Conservation (phyloP, 2,329 filamentous ascomycete genomes). For the Fusarium sp. region DNA sequence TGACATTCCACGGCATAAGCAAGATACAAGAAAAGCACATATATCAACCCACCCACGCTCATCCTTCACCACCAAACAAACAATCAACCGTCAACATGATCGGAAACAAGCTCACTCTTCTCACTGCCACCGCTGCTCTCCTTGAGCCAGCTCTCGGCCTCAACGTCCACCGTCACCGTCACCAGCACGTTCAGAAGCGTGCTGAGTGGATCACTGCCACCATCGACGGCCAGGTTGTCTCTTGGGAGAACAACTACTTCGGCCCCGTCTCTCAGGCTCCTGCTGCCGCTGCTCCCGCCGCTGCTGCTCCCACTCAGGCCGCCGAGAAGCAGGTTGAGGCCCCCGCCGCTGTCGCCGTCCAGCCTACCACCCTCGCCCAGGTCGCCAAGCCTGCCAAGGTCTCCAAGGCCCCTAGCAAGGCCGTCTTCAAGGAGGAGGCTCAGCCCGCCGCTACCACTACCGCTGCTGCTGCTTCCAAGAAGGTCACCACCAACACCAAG, state of each 20-base stretch:
- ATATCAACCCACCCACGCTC: not conserved
- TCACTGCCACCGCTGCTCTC: slow-evolving; percentile 57
- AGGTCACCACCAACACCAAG: not conserved
- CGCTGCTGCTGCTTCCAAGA: slow-evolving; percentile 4
- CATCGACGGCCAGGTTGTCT: slow-evolving; percentile 66
- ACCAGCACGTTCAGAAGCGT: slow-evolving; percentile 57
- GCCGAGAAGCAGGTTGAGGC: slow-evolving; percentile 12
- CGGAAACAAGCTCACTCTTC: slow-evolving; percentile 53
- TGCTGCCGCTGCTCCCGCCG: slow-evolving; percentile 23
- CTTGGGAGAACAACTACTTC: slow-evolving; percentile 68
- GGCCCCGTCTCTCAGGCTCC: slow-evolving; percentile 41
- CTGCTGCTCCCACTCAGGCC: slow-evolving; percentile 32
- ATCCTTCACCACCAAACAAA: slow-evolving; percentile 1
- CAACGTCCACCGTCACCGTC: slow-evolving; percentile 53
- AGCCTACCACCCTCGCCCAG: slow-evolving; percentile 40
- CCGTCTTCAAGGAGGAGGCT: slow-evolving; percentile 12
- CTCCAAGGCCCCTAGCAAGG: slow-evolving; percentile 3
- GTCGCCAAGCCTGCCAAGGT: slow-evolving; percentile 37
- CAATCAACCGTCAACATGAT: slow-evolving; percentile 51
- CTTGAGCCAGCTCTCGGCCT: slow-evolving; percentile 56
- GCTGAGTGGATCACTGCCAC: slow-evolving; percentile 62
- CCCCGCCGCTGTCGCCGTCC: slow-evolving; percentile 12
- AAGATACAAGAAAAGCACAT: slow-evolving; percentile 22
- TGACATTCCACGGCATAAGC: slow-evolving; percentile 6
- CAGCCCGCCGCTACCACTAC: not conserved